Conservation (phyloP, 1,284 basidiomycete species). For the Naganishia sp. region DNA sequence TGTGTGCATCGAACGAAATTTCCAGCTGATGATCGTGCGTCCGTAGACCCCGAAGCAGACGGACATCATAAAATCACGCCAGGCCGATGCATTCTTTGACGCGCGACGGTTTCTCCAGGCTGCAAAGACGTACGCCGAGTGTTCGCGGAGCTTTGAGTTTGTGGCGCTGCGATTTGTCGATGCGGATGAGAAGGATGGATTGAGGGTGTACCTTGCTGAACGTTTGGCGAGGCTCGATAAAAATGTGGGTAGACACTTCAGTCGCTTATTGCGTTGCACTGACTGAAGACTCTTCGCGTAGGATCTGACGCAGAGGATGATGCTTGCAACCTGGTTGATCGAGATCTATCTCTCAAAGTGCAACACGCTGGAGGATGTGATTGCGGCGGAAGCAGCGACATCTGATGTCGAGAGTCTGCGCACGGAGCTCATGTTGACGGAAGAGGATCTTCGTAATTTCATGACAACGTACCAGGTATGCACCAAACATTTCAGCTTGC, state of each 20-base stretch:
- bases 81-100: conserved; percentile 81
- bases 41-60: conserved; percentile 76
- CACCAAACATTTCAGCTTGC: neutral
- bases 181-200: conserved; percentile 83
- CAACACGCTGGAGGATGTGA: conserved; percentile 85
- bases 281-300: conserved; percentile 46
- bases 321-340: conserved; percentile 97
- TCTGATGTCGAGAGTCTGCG: conserved; percentile 83
- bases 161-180: conserved; percentile 90
- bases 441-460: conserved; percentile 90
- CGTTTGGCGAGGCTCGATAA: conserved; percentile 79
- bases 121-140: conserved; percentile 87
- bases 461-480: conserved; percentile 85
- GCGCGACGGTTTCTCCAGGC: conserved; percentile 84
- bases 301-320: conserved; percentile 92
- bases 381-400: conserved; percentile 70
- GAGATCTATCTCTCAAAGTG: conserved; percentile 97
- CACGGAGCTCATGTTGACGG: conserved; percentile 77
- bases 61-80: conserved; percentile 77
- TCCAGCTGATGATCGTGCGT: neutral
- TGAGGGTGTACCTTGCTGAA: conserved; percentile 86
- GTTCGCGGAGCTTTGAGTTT: conserved; percentile 85
- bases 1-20: neutral
- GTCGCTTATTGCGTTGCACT: conserved; percentile 17
- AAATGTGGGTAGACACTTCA: conserved; percentile 60